Base-by-base conservation (phyloP, 2,329 filamentous ascomycete genomes). In the Coniochaeta pulveracea region DNA sequence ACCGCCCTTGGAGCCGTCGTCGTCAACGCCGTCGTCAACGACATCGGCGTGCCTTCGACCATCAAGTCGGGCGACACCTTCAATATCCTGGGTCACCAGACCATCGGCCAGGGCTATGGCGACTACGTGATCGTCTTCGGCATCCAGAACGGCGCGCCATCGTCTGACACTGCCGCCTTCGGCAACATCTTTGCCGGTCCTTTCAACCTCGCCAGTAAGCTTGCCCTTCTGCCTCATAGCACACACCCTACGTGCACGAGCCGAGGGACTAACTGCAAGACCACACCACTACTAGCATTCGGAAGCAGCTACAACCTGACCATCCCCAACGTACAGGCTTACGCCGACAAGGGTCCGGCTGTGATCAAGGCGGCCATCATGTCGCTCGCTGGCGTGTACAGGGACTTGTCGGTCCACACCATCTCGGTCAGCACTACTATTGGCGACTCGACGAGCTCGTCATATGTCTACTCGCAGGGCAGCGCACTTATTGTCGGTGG, bases 41-140 rank as follows among this genome's bases (percentile, higher is more conserved):
- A 26, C 10, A 6, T 26, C 10, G 24, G 24, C 10, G 24, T 26
- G 24, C 24, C 24, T 10, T 6, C 6, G 5, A 26, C 24, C 24
- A 26, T 26, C 24, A 26, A 26, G 24, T 26, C 24, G 6, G 24
- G 24, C 24, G 24, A 26, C 24, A 26, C 24, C 4, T 26, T 26
- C 24, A 26, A 9, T 15, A 26, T 26, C 11, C 24, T 26, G 12
- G 24, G 24, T 15, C 24, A 26, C 11, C 24, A 26, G 24, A 26
- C 24, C 24, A 26, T 26, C 24, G 24, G 24, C 7, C 24, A 26
- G 11, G 24, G 24, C 11, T 26, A 26, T 15, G 24, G 24, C 7
- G 24, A 26, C 12, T 6, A 7, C 24, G 12, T 15, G 6, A 26
- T 26, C 11, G 16, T 26, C 24, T 26, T 26, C 24, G 24, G 24